A percentile compares a stretch with the other conserved stretches of the same genome.
Evolutionary conservation across 2,329 filamentous ascomycete genomes (phyloP).

Genomic region (Alternaria gaisen): DNA sequence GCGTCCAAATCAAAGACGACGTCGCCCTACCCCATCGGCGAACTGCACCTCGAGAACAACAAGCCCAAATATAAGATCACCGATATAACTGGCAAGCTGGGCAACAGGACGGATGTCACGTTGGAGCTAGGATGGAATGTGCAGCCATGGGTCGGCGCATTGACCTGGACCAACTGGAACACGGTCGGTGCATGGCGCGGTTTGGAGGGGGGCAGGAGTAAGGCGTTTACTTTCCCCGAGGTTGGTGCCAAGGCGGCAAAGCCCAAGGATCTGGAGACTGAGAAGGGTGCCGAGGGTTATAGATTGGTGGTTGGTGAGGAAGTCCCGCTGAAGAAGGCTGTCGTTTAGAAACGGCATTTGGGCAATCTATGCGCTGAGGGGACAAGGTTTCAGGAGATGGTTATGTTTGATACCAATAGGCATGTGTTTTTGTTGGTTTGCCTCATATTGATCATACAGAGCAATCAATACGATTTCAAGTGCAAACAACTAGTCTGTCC

Average conservation of each 20-base stretch:
- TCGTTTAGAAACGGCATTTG: neutral
- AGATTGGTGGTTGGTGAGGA: conserved; percentile 52
- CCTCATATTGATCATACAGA: neutral
- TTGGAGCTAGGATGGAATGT: conserved; percentile 93
- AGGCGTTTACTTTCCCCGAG: conserved; percentile 70
- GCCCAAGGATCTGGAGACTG: conserved; percentile 58
- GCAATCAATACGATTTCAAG: too few species aligned
- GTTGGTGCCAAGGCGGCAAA: conserved; percentile 71
- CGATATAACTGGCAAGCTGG: conserved; percentile 81
- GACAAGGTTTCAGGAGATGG: neutral
- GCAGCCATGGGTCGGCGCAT: conserved; percentile 91
- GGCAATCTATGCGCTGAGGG: neutral
- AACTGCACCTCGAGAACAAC: conserved; percentile 81
- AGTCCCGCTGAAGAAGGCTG: conserved; percentile 34
- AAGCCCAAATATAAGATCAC: conserved; percentile 97
- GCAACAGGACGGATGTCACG: conserved; percentile 75
- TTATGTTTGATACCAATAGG: conserved; percentile 1
- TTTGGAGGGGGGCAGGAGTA: conserved; percentile 70
- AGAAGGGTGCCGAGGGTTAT: conserved; percentile 60
- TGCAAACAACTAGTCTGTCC: neutral
- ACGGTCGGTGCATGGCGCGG: conserved; percentile 70
- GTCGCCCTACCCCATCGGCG: conserved; percentile 64
- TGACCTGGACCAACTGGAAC: conserved; percentile 74
- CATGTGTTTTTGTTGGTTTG: neutral
- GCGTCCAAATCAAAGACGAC: conserved; percentile 16